Evolutionary conservation across 768 basidiomycete species (phyloP), one percentile per base, ranked within the genome.

Genomic region (Boletellus emodensis): DNA sequence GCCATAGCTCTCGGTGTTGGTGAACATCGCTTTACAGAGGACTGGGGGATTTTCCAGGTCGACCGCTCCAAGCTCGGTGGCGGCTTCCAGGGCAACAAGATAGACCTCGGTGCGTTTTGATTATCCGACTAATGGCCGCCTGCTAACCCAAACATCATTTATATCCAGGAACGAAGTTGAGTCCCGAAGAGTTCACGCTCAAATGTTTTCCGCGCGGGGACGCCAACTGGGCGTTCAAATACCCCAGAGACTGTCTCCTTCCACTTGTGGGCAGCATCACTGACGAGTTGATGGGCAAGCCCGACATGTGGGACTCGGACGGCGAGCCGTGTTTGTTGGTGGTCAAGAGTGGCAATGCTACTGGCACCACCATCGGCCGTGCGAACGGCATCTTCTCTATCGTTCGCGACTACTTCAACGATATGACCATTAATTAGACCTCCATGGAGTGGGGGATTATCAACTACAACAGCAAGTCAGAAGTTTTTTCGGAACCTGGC

Each of bases 331-430:
- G n/a, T n/a, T n/a, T n/a, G n/a, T n/a, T n/a, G n/a, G n/a, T n/a
- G n/a, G n/a, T n/a, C n/a, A n/a, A n/a, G n/a, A n/a, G n/a, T n/a
- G n/a, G n/a, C n/a, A n/a, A 71, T 49, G 54, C 66, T 47, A 71
- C 74, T 39, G 60, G 53, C 49, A 57, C 56, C 61, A 75, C 72
- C 22, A 52, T 75, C n/a, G 73, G 72, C 46, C 61, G 63, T 49
- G 56, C 65, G 32, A 70, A 53, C 32, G 61, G 69, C 35, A 57
- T 70, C 48, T 59, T 59, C 55, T 71, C 73, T 40, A 44, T 66
- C 53, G 63, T 64, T 26, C 67, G 72, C 52, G 49, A 57, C 8
- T 72, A 71, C 61, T 59, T 59, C 46, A 46, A 46, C 18, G 53
- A 61, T 17, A 20, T 38, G 37, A 18, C 37, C 14, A 9, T 38